Evolutionary conservation across 169 alveolate genomes (phyloP), one percentile per base, ranked within the genome.

Genomic region (Eimeria zaria): DNA sequence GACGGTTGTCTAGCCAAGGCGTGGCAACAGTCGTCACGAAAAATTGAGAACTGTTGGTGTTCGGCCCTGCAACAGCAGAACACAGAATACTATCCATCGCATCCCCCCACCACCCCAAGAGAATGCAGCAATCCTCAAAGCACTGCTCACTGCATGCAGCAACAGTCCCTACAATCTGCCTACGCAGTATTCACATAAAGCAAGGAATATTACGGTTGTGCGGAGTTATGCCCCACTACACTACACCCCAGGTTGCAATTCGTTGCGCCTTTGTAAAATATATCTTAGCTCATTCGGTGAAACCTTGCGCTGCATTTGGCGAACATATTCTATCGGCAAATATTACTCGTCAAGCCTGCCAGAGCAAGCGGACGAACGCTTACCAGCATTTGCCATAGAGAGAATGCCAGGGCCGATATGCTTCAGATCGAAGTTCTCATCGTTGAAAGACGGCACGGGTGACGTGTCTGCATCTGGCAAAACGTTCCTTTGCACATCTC

Each of bases 21-120:
- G 99, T 98, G 20, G 99, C 98, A 36, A 98, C 99, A 12, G 99
- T 98, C 41, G 99, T 99, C 91, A 99, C 99, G 97, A 99, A 99
- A 97, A 99, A 99, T 96, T 99, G 99, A 53, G 99, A 98, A 39
- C 99, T 99, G 97, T 99, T 99, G 36, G 99, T 99, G 97, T 99
- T 99, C 22, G 99, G 99, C 1, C 99, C 99, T 55, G 99, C 98
- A 97, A 99, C 99, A n/a, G 99, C 99, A 99, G 99, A 41, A 48
- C 51, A 27, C 24, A 60, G 24, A n/a, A 67, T 12, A 67, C 33
- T 0, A n/a, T 67, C 2, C 5, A 12, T 9, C 55, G 9, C 4
- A 48, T 48, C 9, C 4, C 4, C 4, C 55, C 55, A 4, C 55
- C 55, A 6, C 4, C 55, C 55, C 55, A 6, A 9, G 55, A 48